Evolutionary conservation across 306 rosid genomes (phyloP).

Genomic region (Acacia confusa): DNA sequence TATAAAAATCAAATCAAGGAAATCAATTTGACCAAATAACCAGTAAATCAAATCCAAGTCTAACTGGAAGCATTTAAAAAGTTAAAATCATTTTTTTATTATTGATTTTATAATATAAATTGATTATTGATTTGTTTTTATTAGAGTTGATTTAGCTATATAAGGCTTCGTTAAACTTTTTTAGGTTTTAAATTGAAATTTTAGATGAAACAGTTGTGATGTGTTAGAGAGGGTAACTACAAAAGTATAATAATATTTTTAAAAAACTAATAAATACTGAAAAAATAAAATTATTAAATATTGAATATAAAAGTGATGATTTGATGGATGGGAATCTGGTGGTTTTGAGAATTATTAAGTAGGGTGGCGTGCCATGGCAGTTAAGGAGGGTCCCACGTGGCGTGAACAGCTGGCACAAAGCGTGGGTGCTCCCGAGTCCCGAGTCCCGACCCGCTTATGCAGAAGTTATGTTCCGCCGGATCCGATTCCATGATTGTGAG

Average conservation of each 20-base stretch:
- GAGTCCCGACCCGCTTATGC: background rate
- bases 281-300: background rate
- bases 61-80: no score
- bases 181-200: accelerated
- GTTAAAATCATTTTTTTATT: no score
- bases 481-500: background rate
- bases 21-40: no score
- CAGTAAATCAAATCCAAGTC: no score
- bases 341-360: background rate
- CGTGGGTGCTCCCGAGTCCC: conserved; percentile 37
- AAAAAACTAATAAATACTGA: no score
- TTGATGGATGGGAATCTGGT: background rate
- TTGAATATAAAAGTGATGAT: background rate
- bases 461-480: background rate
- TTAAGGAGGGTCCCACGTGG: conserved; percentile 41
- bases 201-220: no score
- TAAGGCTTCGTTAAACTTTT: accelerated
- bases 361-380: background rate
- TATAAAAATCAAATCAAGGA: no score
- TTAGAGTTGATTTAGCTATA: no score
- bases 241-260: no score
- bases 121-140: no score
- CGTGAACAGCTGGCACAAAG: conserved; percentile 62
- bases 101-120: no score
- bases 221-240: no score